Conservation (phyloP, 2,329 filamentous ascomycete species). For the Ilyonectria robusta region DNA sequence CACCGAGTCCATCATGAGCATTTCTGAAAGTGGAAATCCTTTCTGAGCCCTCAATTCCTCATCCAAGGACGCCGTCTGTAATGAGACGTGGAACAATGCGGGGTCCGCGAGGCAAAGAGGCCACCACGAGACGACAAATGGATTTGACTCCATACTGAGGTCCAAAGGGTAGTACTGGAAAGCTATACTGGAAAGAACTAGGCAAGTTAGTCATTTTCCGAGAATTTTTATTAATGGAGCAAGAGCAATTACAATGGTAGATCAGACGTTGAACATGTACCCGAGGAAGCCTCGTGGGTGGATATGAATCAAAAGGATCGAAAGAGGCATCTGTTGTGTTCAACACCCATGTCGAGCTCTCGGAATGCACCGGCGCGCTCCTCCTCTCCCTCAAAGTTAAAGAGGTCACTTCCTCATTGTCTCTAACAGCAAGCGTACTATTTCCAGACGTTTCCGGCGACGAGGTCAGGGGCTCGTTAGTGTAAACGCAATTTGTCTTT, state of each 20-base stretch:
- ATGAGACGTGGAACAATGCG: constrained; percentile 70
- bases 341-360: constrained; percentile 32
- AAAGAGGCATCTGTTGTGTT: constrained; percentile 53
- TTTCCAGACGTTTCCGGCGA: constrained; percentile 28
- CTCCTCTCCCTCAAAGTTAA: constrained; percentile 8
- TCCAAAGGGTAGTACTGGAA: constrained; percentile 74
- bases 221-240: background rate
- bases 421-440: background rate
- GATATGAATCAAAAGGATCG: constrained; percentile 72
- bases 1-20: constrained; percentile 71
- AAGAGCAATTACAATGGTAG: constrained; percentile 62
- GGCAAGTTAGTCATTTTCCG: constrained; percentile 32
- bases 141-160: constrained; percentile 65
- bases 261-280: constrained; percentile 69
- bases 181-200: constrained; percentile 70
- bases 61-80: constrained; percentile 71
- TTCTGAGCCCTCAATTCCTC: constrained; percentile 66
- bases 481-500: constrained; percentile 64
- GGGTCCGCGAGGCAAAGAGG: constrained; percentile 69
- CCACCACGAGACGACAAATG: constrained; percentile 73
- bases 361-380: background rate
- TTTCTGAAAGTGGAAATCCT: constrained; percentile 67
- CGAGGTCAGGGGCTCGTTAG: constrained; percentile 64
- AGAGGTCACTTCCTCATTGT: background rate
- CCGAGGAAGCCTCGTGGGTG: constrained; percentile 65